These are phyloP conservation scores for Dactylonectria estremocensis DNA, from an alignment of 2,329 filamentous ascomycete species.

Conservation along the genomic window DNA sequence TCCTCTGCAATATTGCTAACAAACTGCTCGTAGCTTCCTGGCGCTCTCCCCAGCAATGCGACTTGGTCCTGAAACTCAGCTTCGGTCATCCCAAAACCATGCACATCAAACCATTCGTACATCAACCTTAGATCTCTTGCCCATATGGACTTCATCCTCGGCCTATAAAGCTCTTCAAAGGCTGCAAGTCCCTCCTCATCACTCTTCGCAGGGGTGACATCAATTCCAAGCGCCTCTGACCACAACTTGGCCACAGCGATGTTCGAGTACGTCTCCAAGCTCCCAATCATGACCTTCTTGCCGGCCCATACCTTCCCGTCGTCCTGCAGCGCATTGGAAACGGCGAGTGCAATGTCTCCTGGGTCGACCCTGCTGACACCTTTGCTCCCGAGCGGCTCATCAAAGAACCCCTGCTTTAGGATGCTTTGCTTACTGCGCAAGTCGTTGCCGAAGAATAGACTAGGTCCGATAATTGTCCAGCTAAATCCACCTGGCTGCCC, in stretches of 20 bases:
- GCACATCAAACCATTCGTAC: constrained; percentile 28
- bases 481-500: constrained; percentile 28
- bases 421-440: constrained; percentile 31
- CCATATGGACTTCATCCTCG: background rate
- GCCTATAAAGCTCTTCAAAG: constrained; percentile 17
- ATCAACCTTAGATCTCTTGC: constrained; percentile 32
- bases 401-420: constrained; percentile 24
- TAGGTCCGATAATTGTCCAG: constrained; percentile 34
- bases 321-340: constrained; percentile 27
- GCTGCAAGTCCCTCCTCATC: constrained; percentile 13
- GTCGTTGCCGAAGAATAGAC: constrained; percentile 34
- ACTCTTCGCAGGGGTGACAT: constrained; percentile 11
- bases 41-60: constrained; percentile 18
- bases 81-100: constrained; percentile 28
- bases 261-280: constrained; percentile 26
- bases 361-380: constrained; percentile 34
- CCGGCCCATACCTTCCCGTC: constrained; percentile 25
- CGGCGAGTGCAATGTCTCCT: constrained; percentile 30
- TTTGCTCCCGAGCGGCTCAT: constrained; percentile 30
- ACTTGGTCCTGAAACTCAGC: constrained; percentile 31
- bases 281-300: constrained; percentile 36
- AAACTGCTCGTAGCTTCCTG: constrained; percentile 29
- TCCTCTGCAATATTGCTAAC: constrained; percentile 13
- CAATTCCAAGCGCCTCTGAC: constrained; percentile 22
- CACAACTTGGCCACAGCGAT: constrained; percentile 23